Percentiles rank a stretch among this genome's conserved stretches.
phyloP scores from a whole-genome alignment of 768 basidiomycete species.

The Termitomyces sp. region DNA sequence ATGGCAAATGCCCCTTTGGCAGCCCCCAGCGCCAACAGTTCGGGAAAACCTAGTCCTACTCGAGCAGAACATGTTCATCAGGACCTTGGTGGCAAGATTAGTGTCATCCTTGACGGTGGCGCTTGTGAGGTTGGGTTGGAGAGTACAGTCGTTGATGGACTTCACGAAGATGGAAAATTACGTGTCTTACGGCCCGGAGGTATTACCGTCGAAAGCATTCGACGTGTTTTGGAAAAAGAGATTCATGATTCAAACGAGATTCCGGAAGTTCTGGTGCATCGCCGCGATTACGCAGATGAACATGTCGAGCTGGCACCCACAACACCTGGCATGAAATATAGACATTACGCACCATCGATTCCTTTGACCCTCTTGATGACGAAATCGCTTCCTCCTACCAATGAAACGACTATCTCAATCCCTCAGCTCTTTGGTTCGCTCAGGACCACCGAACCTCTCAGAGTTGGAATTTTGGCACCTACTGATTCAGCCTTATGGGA shows the following conservation, averaged over 20 bases:
- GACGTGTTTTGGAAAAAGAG: slow-evolving; percentile 46
- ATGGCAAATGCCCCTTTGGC: slow-evolving; percentile 72
- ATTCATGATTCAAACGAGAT: slow-evolving; percentile 21
- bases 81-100: slow-evolving; percentile 72
- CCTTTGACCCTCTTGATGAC: slow-evolving; percentile 75
- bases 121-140: slow-evolving; percentile 87
- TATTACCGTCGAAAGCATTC: slow-evolving; percentile 83
- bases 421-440: slow-evolving; percentile 39
- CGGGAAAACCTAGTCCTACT: slow-evolving; percentile 93
- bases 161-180: slow-evolving; percentile 67
- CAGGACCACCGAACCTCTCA: slow-evolving; percentile 25
- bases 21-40: slow-evolving; percentile 93
- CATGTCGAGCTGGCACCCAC: slow-evolving; percentile 76
- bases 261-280: slow-evolving; percentile 72
- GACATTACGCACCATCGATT: slow-evolving; percentile 90
- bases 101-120: slow-evolving; percentile 88
- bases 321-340: slow-evolving; percentile 99
- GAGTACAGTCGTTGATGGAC: slow-evolving; percentile 91
- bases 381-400: slow-evolving; percentile 32
- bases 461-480: slow-evolving; percentile 65
- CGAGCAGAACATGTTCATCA: slow-evolving; percentile 75
- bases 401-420: slow-evolving; percentile 22
- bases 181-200: slow-evolving; percentile 90
- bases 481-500: slow-evolving; percentile 47
- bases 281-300: slow-evolving; percentile 69